Base-by-base conservation (phyloP, 305 asterid genomes). In the Plantago coronopus region DNA sequence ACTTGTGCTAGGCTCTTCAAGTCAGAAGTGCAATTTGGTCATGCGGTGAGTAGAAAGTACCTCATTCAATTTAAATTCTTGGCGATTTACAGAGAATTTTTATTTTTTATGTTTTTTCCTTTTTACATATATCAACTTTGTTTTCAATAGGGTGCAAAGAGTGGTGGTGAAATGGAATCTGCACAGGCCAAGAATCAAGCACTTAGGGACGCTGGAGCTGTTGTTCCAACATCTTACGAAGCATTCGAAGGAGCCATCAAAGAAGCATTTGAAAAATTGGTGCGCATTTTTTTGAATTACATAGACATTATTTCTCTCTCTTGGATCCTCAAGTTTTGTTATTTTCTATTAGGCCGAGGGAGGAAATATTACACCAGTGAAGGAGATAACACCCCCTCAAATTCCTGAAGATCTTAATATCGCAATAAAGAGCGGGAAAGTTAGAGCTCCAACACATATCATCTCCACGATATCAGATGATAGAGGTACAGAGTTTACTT, bases 21-120 rank as follows among this genome's bases (percentile, higher is more conserved):
- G 77, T 91, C 98, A 34, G 98, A 91, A 89, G 97, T 91, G 38
- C 98, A 91, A 76, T 91, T 91, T 75, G 98, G 98, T 73, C 98
- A 91, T 70, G 98, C 98, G 83, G 97, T 91, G 79, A 84, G 94
- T 71, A 51, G 59, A 49, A 61, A 27, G 65, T 57, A 64, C 9
- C 44, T 50, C 47, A 47, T 69, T 54, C 48, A 51, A 17, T n/a
- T n/a, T n/a, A n/a, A n/a, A n/a, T n/a, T n/a, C n/a, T n/a, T n/a
- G n/a, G n/a, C n/a, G n/a, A n/a, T n/a, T n/a, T n/a, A n/a, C n/a
- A n/a, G n/a, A n/a, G n/a, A n/a, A n/a, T n/a, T n/a, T n/a, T n/a
- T n/a, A n/a, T n/a, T n/a, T n/a, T n/a, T n/a, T n/a, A 29, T 40
- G 54, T 62, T 34, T 34, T 54, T 45, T n/a, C n/a, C n/a, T 12